Conservation (phyloP, 768 basidiomycete genomes). For the Leccinum aurantiacum region DNA sequence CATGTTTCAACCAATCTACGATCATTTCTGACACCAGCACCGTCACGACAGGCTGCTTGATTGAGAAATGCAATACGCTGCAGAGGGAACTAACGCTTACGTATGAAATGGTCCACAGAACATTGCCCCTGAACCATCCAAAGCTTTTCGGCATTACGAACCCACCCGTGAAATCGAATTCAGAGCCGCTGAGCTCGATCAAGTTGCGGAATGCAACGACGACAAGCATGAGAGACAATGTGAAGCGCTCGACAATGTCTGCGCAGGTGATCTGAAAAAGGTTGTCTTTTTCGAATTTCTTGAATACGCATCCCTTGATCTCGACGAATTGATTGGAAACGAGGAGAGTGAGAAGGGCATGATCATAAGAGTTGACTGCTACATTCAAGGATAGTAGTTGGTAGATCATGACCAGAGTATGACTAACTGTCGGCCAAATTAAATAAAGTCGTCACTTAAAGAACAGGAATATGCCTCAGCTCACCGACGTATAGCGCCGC, state of each 20-base stretch:
- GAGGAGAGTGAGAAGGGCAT: conserved; percentile 88
- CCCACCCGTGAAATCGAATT: conserved; percentile 73
- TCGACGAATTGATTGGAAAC: conserved; percentile 99
- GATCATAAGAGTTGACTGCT: conserved; percentile 97
- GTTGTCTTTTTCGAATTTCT: conserved; percentile 98
- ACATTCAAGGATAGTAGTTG: conserved; percentile 94
- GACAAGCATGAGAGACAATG: conserved; percentile 83
- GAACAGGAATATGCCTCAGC: conserved; percentile 20
- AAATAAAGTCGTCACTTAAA: background rate
- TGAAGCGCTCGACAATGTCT: conserved; percentile 98
- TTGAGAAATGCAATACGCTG: background rate
- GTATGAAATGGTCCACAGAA: conserved; percentile 87
- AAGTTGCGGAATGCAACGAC: conserved; percentile 93
- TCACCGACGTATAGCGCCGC: conserved; percentile 81
- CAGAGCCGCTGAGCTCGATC: conserved; percentile 89
- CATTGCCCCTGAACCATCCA: conserved; percentile 77
- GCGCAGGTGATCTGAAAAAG: conserved; percentile 99
- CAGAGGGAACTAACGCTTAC: conserved; percentile 45
- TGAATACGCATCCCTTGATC: conserved; percentile 99
- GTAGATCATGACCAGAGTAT: conserved; percentile 94
- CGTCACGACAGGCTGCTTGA: conserved; percentile 77
- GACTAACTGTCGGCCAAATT: conserved; percentile 56
- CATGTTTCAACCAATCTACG: conserved; percentile 99
- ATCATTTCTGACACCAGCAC: conserved; percentile 90
- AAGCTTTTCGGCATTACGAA: conserved; percentile 80